Base-by-base conservation (phyloP, 345 rosid species). In the Nephelium lappaceum region DNA sequence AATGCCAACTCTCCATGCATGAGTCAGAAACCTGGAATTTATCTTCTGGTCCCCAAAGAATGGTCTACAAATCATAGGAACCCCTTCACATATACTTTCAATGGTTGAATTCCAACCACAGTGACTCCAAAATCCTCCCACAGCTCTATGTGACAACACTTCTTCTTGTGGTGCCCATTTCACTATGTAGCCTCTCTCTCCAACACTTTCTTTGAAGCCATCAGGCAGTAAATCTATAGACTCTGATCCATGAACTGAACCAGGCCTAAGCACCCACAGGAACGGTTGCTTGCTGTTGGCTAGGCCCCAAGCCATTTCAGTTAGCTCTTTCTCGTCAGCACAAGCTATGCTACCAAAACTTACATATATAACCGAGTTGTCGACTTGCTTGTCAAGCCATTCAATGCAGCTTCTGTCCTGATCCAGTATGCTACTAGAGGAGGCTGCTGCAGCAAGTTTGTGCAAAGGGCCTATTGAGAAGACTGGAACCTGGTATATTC, bases 21-120 rank as follows among this genome's bases (percentile, higher is more conserved):
- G 80, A 58, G 79, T 85, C 53, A 88, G 16, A 25, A 84, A 84
- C 83, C 88, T 85, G 0, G 88, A 80, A 16, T 82, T 85, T 79
- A 85, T 85, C 74, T 47, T 79, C 24, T 89, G 91, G 62, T 87
- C 92, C 2, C 71, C 77, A 0, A 86, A 79, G 49, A 63, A 76
- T 0, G 87, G 89, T 45, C 31, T 76, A 49, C 91, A 84, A 14
- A 85, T 83, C 88, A 89, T 71, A 1, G 89, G 87, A 27, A 85
- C 81, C 51, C 89, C 90, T 85, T 82, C 85, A 0, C 86, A 43
- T 14, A 89, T 31, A 38, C 88, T 86, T 18, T 88, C 92, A 31
- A 90, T 51, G 0, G 84, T 87, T 3, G 89, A 87, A 78, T 90
- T 87, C 89, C 89, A 87, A 53, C 94, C 91, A 36, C 84, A 86